phyloP scores from a whole-genome alignment of 1,139 yeast species.

The Candida tetrigidarum region DNA sequence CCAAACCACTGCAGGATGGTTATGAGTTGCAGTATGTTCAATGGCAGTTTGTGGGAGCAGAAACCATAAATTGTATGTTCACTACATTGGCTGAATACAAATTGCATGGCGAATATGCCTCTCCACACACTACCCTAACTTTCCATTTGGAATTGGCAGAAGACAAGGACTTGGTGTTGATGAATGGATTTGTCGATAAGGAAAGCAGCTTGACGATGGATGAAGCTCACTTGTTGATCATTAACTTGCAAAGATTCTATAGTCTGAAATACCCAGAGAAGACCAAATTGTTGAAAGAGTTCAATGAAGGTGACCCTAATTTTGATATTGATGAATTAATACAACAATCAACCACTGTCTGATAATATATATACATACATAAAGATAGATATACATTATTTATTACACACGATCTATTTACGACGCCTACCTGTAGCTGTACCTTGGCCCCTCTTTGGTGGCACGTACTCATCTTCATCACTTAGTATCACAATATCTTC shows the following conservation, averaged over 20 bases:
- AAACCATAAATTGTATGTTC: constrained; percentile 86
- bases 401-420: constrained; percentile 9
- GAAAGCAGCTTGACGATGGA: constrained; percentile 67
- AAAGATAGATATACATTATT: constrained; percentile 1
- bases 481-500: constrained; percentile 17
- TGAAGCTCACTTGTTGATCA: constrained; percentile 77
- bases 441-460: constrained; percentile 11
- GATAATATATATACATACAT: neutral
- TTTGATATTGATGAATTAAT: constrained; percentile 73
- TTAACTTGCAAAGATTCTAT: constrained; percentile 88
- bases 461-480: constrained; percentile 19
- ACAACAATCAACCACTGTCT: constrained; percentile 63
- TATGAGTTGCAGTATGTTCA: constrained; percentile 91
- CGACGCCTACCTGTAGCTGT: constrained; percentile 7
- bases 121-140: constrained; percentile 91
- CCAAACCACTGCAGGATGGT: constrained; percentile 52
- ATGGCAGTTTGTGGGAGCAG: constrained; percentile 89
- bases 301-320: constrained; percentile 66
- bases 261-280: constrained; percentile 55
- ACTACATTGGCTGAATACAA: constrained; percentile 94
- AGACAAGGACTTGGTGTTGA: constrained; percentile 68
- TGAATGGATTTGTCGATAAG: constrained; percentile 85
- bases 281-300: constrained; percentile 62
- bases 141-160: constrained; percentile 81
- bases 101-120: constrained; percentile 87